These are phyloP conservation scores for Russula virescens DNA, from an alignment of 768 basidiomycete species.

Conservation along the genomic window DNA sequence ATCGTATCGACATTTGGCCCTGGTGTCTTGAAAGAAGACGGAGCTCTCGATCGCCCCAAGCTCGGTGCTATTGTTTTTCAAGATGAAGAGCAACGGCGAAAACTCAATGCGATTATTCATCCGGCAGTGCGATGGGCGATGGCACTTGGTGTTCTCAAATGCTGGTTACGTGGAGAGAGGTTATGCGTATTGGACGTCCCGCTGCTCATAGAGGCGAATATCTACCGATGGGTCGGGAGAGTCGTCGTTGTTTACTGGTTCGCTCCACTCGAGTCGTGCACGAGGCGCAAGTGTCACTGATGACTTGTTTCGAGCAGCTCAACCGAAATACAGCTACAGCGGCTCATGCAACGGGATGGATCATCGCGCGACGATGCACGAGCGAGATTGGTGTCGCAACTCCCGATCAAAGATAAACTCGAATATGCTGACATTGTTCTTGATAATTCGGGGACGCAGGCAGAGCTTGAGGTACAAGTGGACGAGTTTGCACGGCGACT, in stretches of 20 bases:
- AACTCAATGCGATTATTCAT: conserved; percentile 82
- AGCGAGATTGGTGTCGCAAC: conserved; percentile 71
- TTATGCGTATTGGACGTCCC: conserved; percentile 88
- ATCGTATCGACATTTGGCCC: conserved; percentile 70
- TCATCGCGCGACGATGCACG: conserved; percentile 62
- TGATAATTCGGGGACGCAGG: conserved; percentile 77
- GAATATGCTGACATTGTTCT: conserved; percentile 80
- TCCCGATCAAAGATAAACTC: conserved; percentile 74
- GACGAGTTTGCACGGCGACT: conserved; percentile 41
- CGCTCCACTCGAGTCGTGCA: conserved; percentile 26
- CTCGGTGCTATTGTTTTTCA: conserved; percentile 83
- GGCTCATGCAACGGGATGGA: conserved; percentile 71
- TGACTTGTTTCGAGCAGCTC: conserved; percentile 46
- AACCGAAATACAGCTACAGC: conserved; percentile 72
- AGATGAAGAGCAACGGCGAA: conserved; percentile 61
- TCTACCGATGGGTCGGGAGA: conserved; percentile 78
- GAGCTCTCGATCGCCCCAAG: conserved; percentile 72
- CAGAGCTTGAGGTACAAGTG: conserved; percentile 58
- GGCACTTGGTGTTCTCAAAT: conserved; percentile 54
- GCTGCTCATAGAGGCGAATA: conserved; percentile 79
- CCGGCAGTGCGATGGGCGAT: conserved; percentile 85
- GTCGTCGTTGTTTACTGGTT: conserved; percentile 93
- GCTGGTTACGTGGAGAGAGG: conserved; percentile 75
- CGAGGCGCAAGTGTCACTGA: background rate
- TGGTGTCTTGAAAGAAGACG: conserved; percentile 59